A percentile compares a stretch with the other conserved stretches of the same genome.
phyloP scores from a whole-genome alignment of 2,329 filamentous ascomycete genomes.

The Aspergillus uvarum region DNA sequence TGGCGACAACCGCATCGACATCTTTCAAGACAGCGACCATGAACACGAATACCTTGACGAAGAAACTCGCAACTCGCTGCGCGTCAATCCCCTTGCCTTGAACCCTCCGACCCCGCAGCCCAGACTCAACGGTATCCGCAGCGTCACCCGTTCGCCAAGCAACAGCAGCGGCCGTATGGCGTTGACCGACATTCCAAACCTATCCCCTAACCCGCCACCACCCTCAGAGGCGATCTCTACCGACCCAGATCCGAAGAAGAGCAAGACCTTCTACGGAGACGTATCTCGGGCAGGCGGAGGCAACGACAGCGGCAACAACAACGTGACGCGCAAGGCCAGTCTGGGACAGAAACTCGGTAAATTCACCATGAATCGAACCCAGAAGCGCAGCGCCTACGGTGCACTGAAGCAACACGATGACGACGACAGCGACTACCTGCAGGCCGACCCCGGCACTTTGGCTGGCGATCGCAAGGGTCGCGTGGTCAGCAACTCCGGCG shows the following conservation, averaged over 20 bases:
- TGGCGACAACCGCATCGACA: slow-evolving; percentile 37
- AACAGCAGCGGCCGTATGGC: slow-evolving; percentile 27
- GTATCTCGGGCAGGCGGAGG: slow-evolving; percentile 24
- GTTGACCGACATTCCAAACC: slow-evolving; percentile 36
- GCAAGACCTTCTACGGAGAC: slow-evolving; percentile 43
- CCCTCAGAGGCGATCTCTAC: slow-evolving; percentile 24
- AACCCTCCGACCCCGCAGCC: slow-evolving; percentile 48
- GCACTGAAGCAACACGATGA: slow-evolving; percentile 34
- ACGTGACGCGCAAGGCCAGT: slow-evolving; percentile 24
- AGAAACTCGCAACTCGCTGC: slow-evolving; percentile 20
- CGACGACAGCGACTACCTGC: slow-evolving; percentile 23
- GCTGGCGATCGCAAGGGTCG: slow-evolving; percentile 45
- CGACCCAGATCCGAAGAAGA: slow-evolving; percentile 31
- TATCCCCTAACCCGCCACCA: slow-evolving; percentile 28
- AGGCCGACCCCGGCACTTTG: slow-evolving; percentile 12
- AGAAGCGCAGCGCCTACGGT: slow-evolving; percentile 36
- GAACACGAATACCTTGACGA: slow-evolving; percentile 34
- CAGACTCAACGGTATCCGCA: slow-evolving; percentile 21
- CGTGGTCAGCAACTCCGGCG: slow-evolving; percentile 45
- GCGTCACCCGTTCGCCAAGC: slow-evolving; percentile 19
- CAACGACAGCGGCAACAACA: slow-evolving; percentile 20
- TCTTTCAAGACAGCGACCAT: slow-evolving; percentile 34
- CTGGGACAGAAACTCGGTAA: slow-evolving; percentile 30
- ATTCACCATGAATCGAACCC: slow-evolving; percentile 33
- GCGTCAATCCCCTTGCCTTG: slow-evolving; percentile 46